Conservation (phyloP, 2,329 filamentous ascomycete genomes). For the Trichoderma cornu-damae region DNA sequence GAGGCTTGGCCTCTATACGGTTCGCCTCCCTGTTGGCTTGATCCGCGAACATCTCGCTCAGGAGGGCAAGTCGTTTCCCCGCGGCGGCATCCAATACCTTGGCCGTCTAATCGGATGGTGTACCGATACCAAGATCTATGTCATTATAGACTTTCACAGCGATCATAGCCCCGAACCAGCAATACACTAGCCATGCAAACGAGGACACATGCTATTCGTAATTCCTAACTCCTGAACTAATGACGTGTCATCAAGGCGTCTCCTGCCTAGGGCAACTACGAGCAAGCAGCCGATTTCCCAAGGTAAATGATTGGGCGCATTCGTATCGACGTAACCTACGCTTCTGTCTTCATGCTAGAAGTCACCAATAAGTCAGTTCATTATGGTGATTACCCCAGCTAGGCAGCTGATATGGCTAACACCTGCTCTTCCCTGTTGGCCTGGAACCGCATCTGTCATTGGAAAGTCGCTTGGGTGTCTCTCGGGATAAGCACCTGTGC, state of each 20-base stretch:
- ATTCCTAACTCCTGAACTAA: not conserved
- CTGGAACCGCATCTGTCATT: conserved; percentile 40
- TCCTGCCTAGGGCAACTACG: conserved; percentile 47
- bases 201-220: too few species aligned
- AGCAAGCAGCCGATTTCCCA: conserved; percentile 51
- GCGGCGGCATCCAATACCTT: conserved; percentile 26
- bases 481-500: conserved; percentile 43
- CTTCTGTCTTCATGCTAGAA: conserved; percentile 55
- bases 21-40: conserved; percentile 28
- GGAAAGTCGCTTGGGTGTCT: conserved; percentile 42
- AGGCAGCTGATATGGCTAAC: conserved; percentile 27
- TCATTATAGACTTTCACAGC: conserved; percentile 26
- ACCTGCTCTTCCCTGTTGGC: conserved; percentile 27
- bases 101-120: conserved; percentile 27
- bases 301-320: conserved; percentile 50
- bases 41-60: conserved; percentile 25
- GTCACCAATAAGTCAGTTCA: conserved; percentile 54
- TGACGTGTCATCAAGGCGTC: conserved; percentile 1
- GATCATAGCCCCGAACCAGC: conserved; percentile 25
- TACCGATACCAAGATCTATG: conserved; percentile 24
- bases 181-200: conserved; percentile 28
- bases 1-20: conserved; percentile 24
- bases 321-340: conserved; percentile 44
- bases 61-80: conserved; percentile 23
- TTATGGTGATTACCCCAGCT: conserved; percentile 25